Base-by-base conservation (phyloP, 805 yeast species). In the Dipodascopsis uninucleata region DNA sequence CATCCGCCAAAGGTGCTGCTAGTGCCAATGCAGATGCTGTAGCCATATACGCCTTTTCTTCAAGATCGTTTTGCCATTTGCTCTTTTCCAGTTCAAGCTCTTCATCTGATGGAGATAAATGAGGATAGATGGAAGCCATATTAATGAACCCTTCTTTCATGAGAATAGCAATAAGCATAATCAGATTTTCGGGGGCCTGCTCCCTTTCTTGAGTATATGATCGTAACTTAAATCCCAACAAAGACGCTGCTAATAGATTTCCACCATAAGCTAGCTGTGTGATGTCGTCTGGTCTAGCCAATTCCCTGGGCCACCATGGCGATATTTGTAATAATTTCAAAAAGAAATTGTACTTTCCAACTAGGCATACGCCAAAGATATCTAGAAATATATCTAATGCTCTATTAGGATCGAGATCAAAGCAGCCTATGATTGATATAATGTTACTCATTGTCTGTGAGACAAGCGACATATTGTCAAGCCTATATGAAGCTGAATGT, bases 1-100 rank as follows among this genome's bases (percentile, higher is more conserved):
- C 90, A 29, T 77, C 79, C 3, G 73, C 70, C 29, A 89, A 68
- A 0, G 96, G 95, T 7, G 93, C 93, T 4, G 96, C 96, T 55
- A 88, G 61, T 0, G 97, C 93, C 38, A 89, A 66, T 0, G 95
- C 95, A 50, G 82, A 85, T 0, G 85, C 82, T 20, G 77, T 73
- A 0, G 89, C 82, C 49, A 71, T 69, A 56, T 72, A 70, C 0
- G 84, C 76, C 46, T 78, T 74, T 9, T 77, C 77, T 12, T 79
- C 79, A 44, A 76, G 59, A 7, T 71, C 68, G 24, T 67, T 65
- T 28, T 75, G 71, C 59, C 77, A 74, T 3, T 61, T 58, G 1
- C 64, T 65, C 29, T 78, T 72, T 23, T 78, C 65, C 7, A 57
- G 56, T 0, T 57, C 56, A 68, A 83, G 68, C 2, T 64, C 72